phyloP scores from a whole-genome alignment of 2,329 filamentous ascomycete species.

The Sphaerulina populicola region DNA sequence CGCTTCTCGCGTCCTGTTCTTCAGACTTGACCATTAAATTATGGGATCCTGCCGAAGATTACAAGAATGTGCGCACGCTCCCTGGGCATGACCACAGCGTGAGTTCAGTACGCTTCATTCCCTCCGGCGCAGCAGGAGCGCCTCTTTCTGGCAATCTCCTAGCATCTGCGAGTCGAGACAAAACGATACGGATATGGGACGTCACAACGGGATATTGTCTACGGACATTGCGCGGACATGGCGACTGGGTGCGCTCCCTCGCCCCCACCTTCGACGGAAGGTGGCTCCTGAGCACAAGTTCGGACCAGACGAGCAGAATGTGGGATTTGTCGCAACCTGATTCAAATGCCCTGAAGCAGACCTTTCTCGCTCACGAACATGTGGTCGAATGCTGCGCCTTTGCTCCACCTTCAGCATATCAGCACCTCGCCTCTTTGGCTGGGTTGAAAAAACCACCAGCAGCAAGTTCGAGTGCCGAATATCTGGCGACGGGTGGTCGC shows the following conservation, averaged over 20 bases:
- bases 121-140: conserved; percentile 68
- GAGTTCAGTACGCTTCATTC: conserved; percentile 79
- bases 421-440: conserved; percentile 66
- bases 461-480: conserved; percentile 68
- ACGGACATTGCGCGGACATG: conserved; percentile 78
- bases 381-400: conserved; percentile 77
- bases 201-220: conserved; percentile 87
- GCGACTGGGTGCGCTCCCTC: conserved; percentile 86
- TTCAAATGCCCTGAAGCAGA: conserved; percentile 53
- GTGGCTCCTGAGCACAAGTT: conserved; percentile 72
- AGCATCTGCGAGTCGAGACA: conserved; percentile 77
- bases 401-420: conserved; percentile 70
- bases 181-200: conserved; percentile 82
- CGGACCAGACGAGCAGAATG: conserved; percentile 70
- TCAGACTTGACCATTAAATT: conserved; percentile 89
- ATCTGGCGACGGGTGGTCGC: conserved; percentile 76
- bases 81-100: conserved; percentile 90
- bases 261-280: conserved; percentile 73
- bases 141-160: conserved; percentile 76
- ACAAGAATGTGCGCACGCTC: conserved; percentile 88
- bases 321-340: conserved; percentile 78
- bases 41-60: conserved; percentile 86
- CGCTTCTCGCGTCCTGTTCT: conserved; percentile 72
- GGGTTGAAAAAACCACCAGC: conserved; percentile 76
- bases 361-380: conserved; percentile 79